Conservation (phyloP, 106 monocot genomes). For the Dioscorea zingiberensis region DNA sequence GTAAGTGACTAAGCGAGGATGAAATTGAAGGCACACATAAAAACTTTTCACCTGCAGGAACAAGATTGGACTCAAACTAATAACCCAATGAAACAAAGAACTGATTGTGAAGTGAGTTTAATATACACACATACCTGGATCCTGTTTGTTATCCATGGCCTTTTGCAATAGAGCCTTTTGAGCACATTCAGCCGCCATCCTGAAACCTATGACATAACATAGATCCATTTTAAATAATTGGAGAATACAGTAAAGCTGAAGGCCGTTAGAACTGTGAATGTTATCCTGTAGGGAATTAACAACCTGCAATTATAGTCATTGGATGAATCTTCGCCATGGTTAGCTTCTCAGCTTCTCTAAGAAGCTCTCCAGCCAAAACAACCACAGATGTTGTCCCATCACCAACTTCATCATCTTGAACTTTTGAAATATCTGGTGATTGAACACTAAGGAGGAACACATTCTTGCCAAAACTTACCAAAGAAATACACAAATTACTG, state of each 20-base stretch:
- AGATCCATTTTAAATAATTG: too few species aligned
- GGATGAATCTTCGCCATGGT: slow-evolving; percentile 64
- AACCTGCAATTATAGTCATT: slow-evolving; percentile 81
- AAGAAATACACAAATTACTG: neutral
- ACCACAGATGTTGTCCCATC: slow-evolving; percentile 86
- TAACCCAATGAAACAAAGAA: too few species aligned
- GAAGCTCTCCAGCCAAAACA: slow-evolving; percentile 75
- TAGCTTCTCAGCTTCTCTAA: slow-evolving; percentile 74
- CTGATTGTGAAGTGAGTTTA: too few species aligned
- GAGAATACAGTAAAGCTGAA: too few species aligned
- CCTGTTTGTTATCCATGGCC: slow-evolving; percentile 59
- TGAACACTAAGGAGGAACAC: slow-evolving; percentile 33
- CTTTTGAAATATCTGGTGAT: slow-evolving; percentile 63
- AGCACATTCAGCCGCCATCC: slow-evolving; percentile 77
- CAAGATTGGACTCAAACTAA: too few species aligned
- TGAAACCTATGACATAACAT: slow-evolving; percentile 40
- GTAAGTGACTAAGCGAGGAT: too few species aligned
- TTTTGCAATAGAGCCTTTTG: slow-evolving; percentile 41
- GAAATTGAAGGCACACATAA: too few species aligned
- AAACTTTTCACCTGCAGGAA: too few species aligned
- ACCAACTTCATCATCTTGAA: slow-evolving; percentile 86
- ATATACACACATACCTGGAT: slow-evolving; percentile 36
- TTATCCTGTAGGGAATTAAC: too few species aligned
- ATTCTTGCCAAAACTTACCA: neutral
- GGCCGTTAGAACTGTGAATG: too few species aligned